phyloP scores from a whole-genome alignment of 2,329 filamentous ascomycete genomes.

The Exutisphaerella laricina region DNA sequence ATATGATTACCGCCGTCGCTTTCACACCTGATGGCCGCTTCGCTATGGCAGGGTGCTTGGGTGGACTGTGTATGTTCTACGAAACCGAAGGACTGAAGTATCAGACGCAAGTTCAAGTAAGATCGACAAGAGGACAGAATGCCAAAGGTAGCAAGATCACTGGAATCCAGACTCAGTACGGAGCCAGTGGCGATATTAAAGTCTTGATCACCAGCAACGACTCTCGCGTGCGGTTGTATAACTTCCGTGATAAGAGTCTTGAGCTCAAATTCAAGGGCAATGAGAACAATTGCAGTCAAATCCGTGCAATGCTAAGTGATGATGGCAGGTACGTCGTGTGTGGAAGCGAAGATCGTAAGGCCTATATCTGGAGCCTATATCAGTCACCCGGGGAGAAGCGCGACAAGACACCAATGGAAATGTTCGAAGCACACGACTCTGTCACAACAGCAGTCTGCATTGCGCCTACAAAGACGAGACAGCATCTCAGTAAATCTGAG shows the following conservation, averaged over 20 bases:
- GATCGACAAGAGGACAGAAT: slow-evolving; percentile 85
- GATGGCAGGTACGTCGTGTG: slow-evolving; percentile 82
- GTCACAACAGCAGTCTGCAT: slow-evolving; percentile 87
- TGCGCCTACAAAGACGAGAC: slow-evolving; percentile 71
- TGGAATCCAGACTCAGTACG: slow-evolving; percentile 70
- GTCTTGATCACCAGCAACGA: slow-evolving; percentile 92
- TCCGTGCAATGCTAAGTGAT: slow-evolving; percentile 82
- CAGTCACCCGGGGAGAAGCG: slow-evolving; percentile 57
- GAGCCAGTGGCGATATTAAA: slow-evolving; percentile 64
- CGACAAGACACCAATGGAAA: slow-evolving; percentile 78
- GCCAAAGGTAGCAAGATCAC: slow-evolving; percentile 97
- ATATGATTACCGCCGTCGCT: slow-evolving; percentile 88
- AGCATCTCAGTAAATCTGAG: slow-evolving; percentile 71
- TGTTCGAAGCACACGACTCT: slow-evolving; percentile 82
- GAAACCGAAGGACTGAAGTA: slow-evolving; percentile 85
- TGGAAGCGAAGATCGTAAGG: slow-evolving; percentile 84
- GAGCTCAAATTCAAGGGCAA: slow-evolving; percentile 90
- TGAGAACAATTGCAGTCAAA: slow-evolving; percentile 84
- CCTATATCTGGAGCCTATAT: slow-evolving; percentile 81
- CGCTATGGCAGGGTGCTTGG: slow-evolving; percentile 81
- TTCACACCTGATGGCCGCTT: slow-evolving; percentile 90
- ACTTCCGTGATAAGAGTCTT: slow-evolving; percentile 73
- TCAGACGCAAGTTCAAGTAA: slow-evolving; percentile 83
- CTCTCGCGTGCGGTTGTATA: slow-evolving; percentile 84
- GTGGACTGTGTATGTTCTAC: slow-evolving; percentile 81